Evolutionary conservation across 2,329 filamentous ascomycete species (phyloP).

Genomic region (Sporothrix luriei): DNA sequence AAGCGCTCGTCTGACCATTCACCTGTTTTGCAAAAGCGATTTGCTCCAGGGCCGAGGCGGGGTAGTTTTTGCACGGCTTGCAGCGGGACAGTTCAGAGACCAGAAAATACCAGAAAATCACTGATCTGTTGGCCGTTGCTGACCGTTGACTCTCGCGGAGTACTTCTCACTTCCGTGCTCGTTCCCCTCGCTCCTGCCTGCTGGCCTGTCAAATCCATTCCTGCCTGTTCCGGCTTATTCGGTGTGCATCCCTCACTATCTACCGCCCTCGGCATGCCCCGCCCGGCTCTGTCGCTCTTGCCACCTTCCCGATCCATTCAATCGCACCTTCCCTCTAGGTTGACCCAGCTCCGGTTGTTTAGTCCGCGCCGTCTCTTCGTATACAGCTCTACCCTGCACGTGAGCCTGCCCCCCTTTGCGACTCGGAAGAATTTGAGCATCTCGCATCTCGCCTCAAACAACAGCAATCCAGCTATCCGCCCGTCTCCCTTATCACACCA

Average conservation of each 20-base stretch:
- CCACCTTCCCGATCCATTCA: conserved; percentile 35
- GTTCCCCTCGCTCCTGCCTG: conserved; percentile 2
- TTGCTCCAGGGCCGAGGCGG: conserved; percentile 23
- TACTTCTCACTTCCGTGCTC: not conserved
- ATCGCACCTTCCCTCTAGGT: conserved; percentile 32
- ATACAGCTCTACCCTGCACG: conserved; percentile 12
- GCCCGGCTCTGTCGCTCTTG: conserved; percentile 30
- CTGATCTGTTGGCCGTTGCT: not conserved
- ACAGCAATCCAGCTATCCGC: not conserved
- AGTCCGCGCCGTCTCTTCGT: conserved; percentile 17
- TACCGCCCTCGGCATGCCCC: conserved; percentile 33
- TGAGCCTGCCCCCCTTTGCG: not conserved
- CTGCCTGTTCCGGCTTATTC: not conserved
- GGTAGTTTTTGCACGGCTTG: conserved; percentile 27
- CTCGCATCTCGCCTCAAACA: not conserved
- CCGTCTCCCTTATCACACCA: not conserved
- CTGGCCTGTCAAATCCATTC: not conserved
- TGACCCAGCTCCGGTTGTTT: conserved; percentile 16
- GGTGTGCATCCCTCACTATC: not conserved
- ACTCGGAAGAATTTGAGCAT: not conserved
- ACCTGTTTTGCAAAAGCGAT: not conserved
- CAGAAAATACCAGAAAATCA: not conserved
- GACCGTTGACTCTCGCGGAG: no score
- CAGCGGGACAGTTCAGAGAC: conserved; percentile 8
- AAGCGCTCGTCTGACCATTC: not conserved